Conservation (phyloP, 257 asterid genomes). For the Solanum rostratum region DNA sequence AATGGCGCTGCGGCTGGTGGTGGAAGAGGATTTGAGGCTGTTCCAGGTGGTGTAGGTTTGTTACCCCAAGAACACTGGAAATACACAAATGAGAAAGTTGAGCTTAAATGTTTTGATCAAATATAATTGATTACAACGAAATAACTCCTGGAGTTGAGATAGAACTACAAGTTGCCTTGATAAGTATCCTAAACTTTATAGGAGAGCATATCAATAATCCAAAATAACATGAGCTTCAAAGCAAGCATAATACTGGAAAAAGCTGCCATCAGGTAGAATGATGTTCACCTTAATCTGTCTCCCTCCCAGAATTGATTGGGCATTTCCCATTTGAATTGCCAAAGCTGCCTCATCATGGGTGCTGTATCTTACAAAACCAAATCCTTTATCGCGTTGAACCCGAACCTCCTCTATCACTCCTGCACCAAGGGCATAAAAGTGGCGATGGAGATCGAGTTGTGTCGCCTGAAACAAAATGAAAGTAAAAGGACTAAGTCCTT, state of each 20-base stretch:
- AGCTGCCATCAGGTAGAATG: neutral
- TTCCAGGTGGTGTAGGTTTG: constrained; percentile 94
- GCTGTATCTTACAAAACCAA: constrained; percentile 84
- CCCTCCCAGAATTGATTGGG: constrained; percentile 57
- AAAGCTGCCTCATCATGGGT: constrained; percentile 84
- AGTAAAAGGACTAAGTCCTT: neutral
- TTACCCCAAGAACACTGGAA: constrained; percentile 94
- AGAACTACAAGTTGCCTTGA: neutral
- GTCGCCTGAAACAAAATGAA: constrained; percentile 45
- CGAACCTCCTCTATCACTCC: constrained; percentile 94
- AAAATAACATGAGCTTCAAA: neutral
- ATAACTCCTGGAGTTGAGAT: neutral
- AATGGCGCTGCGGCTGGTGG: constrained; percentile 60
- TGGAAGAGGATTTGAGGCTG: constrained; percentile 83
- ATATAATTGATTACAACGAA: neutral
- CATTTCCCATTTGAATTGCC: constrained; percentile 84
- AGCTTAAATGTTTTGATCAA: neutral
- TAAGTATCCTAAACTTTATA: neutral
- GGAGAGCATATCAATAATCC: neutral
- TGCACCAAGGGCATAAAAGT: constrained; percentile 78
- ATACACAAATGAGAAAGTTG: neutral
- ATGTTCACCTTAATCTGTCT: constrained; percentile 75
- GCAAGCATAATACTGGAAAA: neutral
- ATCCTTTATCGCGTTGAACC: constrained; percentile 92
- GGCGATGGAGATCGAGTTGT: constrained; percentile 88